A percentile compares a stretch with the other conserved stretches of the same genome.
Conservation (phyloP, 2,329 filamentous ascomycete genomes). For the Sporothrix phasma region DNA sequence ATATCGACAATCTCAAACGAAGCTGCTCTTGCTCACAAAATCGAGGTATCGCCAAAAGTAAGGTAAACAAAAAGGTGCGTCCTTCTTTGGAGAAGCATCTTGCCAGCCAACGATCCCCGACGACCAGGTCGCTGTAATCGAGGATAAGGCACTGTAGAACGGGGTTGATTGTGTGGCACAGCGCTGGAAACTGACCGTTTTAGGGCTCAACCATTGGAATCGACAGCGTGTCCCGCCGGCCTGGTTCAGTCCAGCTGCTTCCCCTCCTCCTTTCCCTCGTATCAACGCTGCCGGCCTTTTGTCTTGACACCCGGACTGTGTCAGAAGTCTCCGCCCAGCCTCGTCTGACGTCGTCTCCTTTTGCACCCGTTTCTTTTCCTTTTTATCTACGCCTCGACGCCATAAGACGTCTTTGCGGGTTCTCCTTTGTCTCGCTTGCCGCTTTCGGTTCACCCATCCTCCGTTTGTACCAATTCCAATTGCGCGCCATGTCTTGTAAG, state of each 20-base stretch:
- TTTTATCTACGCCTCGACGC: neutral
- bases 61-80: no score
- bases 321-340: conserved; percentile 2
- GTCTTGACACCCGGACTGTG: conserved; percentile 4
- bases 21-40: no score
- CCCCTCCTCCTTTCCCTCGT: neutral
- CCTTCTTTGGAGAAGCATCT: no score
- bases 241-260: neutral
- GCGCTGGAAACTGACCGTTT: no score
- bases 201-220: no score
- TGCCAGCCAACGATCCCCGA: no score
- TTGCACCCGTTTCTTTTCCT: neutral
- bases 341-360: neutral
- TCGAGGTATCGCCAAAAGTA: no score
- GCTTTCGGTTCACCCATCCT: neutral
- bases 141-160: no score
- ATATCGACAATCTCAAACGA: neutral
- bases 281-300: neutral
- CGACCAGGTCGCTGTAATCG: no score
- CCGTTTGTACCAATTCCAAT: neutral
- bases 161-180: no score
- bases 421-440: neutral
- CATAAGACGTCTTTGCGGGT: neutral
- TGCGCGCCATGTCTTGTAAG: neutral
- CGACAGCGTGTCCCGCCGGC: neutral